phyloP scores from a whole-genome alignment of 345 rosid genomes.

The Triadica sebifera region DNA sequence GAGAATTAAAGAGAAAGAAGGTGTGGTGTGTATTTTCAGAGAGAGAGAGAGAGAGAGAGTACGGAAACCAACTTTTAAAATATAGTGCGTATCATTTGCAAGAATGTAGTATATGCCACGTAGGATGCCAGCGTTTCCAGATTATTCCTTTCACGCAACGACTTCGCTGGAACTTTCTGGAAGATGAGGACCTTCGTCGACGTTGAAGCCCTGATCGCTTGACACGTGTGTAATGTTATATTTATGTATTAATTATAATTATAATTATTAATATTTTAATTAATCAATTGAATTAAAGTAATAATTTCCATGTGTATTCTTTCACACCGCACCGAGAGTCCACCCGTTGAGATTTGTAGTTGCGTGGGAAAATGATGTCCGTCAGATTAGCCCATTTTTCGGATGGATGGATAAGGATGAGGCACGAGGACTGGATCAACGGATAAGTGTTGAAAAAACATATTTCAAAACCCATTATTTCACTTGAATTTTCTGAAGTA shows the following conservation, averaged over 20 bases:
- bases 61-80: not conserved
- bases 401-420: not conserved
- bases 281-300: too few relatives aligned
- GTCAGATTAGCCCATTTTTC: not conserved
- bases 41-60: not conserved
- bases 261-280: too few relatives aligned
- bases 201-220: not conserved
- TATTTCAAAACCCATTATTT: too few relatives aligned
- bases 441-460: too few relatives aligned
- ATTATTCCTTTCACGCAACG: slow-evolving; percentile 25
- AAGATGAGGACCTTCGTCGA: slow-evolving; percentile 25
- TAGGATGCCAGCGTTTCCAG: slow-evolving; percentile 42
- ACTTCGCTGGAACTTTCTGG: slow-evolving; percentile 52
- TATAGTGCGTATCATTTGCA: slow-evolving; percentile 45
- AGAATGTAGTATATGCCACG: slow-evolving; percentile 42
- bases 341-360: not conserved
- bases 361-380: not conserved
- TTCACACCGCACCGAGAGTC: not conserved
- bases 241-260: too few relatives aligned
- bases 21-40: not conserved
- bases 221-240: not conserved
- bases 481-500: too few relatives aligned
- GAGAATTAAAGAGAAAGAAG: not conserved
- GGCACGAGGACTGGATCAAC: too few relatives aligned
- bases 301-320: too few relatives aligned